phyloP scores from a whole-genome alignment of 495 filamentous ascomycete species.

The Rusavskia elegans region DNA sequence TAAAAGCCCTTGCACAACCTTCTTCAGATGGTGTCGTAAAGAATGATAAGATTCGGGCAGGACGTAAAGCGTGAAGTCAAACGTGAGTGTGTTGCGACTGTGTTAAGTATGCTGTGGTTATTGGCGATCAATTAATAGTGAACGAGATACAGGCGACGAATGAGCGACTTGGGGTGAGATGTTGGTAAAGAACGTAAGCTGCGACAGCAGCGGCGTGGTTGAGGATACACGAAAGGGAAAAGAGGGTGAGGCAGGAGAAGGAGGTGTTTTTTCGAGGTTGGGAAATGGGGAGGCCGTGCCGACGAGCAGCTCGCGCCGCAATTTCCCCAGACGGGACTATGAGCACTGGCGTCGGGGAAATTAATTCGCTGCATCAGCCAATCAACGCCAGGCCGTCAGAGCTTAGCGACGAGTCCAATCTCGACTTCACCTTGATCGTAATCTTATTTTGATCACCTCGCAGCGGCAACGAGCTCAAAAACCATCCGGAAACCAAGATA shows the following conservation, averaged over 20 bases:
- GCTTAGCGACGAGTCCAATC: background rate
- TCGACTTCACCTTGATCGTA: background rate
- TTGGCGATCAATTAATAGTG: background rate
- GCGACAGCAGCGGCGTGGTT: background rate
- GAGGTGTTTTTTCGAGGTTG: no score
- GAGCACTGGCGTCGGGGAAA: background rate
- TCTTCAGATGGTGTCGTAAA: no score
- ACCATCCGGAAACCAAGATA: no score
- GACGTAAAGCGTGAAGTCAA: no score
- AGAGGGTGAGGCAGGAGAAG: background rate
- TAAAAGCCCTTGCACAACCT: no score
- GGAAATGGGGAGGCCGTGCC: background rate
- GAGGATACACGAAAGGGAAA: background rate
- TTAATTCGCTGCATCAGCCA: background rate
- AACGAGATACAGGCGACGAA: background rate
- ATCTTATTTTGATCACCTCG: background rate
- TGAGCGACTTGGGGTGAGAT: background rate
- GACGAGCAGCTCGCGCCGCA: background rate
- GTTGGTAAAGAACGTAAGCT: background rate
- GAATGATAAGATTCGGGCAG: no score
- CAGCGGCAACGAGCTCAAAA: background rate
- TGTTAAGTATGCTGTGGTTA: background rate
- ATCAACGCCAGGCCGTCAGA: background rate
- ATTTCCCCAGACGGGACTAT: background rate
- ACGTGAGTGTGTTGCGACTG: background rate